phyloP scores from a whole-genome alignment of 2,329 filamentous ascomycete species.

The Beauveria pseudobassiana region DNA sequence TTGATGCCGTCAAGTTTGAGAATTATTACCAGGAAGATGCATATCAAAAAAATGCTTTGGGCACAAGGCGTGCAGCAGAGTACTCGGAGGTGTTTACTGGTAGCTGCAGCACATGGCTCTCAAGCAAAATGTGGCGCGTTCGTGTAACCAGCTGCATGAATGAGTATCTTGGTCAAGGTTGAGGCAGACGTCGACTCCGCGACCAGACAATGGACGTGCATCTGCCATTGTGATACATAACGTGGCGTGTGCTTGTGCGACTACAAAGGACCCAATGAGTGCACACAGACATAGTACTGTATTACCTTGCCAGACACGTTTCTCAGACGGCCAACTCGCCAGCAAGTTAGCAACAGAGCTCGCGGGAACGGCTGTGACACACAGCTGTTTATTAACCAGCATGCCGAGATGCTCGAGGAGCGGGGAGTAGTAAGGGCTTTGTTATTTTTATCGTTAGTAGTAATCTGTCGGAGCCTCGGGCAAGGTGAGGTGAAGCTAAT shows the following conservation, averaged over 20 bases:
- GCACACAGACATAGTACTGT: slow-evolving; percentile 3
- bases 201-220: slow-evolving; percentile 5
- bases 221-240: neutral
- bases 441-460: too few relatives aligned
- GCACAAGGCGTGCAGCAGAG: neutral
- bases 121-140: neutral
- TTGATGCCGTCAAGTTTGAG: neutral
- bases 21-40: neutral
- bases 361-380: neutral
- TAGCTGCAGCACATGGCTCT: neutral
- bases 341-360: neutral
- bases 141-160: neutral
- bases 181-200: neutral
- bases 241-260: neutral
- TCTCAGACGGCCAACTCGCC: neutral
- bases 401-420: too few relatives aligned
- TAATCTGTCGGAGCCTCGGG: neutral
- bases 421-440: too few relatives aligned
- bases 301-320: neutral
- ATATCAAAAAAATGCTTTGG: neutral
- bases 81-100: too few relatives aligned
- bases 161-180: neutral
- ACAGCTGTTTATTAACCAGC: too few relatives aligned
- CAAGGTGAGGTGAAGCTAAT: neutral
- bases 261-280: neutral